A percentile compares a stretch with the other conserved stretches of the same genome.
phyloP scores from a whole-genome alignment of 257 asterid species.

The Solanum verrucosum region DNA sequence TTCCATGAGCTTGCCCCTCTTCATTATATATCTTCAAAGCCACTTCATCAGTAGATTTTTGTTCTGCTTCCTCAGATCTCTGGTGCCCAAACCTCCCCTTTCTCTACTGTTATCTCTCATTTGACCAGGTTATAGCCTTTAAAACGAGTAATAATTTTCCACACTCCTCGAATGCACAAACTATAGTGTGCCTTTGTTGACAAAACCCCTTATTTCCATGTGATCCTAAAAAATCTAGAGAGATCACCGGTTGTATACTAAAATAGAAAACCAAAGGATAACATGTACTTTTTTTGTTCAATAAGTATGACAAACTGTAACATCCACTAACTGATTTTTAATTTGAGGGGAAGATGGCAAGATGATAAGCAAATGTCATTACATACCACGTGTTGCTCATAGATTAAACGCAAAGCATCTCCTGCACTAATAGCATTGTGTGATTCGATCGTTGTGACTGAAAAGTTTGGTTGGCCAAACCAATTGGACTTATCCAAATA shows the following conservation, averaged over 20 bases:
- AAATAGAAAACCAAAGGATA: background rate
- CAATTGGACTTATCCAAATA: constrained; percentile 66
- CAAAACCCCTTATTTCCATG: background rate
- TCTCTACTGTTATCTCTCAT: background rate
- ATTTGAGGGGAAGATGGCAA: background rate
- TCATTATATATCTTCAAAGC: background rate
- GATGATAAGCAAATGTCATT: background rate
- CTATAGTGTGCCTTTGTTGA: background rate
- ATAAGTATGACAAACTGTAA: background rate
- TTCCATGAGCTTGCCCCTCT: background rate
- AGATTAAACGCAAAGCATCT: constrained; percentile 82
- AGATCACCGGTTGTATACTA: background rate
- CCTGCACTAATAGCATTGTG: constrained; percentile 79
- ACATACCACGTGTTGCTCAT: constrained; percentile 82
- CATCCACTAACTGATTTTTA: background rate
- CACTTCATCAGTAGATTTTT: background rate
- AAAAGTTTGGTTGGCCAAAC: constrained; percentile 62
- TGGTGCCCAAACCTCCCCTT: background rate
- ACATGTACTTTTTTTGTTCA: background rate
- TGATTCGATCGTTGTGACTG: constrained; percentile 73
- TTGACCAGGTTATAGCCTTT: background rate
- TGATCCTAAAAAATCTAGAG: background rate
- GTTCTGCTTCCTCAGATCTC: background rate
- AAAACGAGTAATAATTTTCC: background rate
- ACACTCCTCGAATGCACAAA: background rate